Evolutionary conservation across 352 stramenopile species (phyloP).

Genomic region (Pythium apleroticum): DNA sequence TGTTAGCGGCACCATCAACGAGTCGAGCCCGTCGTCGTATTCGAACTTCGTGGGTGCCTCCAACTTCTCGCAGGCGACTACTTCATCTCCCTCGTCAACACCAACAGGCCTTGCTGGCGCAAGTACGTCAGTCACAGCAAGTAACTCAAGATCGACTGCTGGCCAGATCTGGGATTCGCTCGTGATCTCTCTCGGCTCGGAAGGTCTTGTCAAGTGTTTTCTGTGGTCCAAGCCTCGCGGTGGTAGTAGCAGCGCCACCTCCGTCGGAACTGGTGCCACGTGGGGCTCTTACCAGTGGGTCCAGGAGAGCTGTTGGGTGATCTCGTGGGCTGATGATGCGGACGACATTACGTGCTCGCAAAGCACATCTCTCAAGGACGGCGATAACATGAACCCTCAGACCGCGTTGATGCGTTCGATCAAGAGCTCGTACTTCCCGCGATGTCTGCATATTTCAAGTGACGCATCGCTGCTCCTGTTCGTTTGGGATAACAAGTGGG

Average conservation of each 20-base stretch:
- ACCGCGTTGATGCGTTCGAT: constrained; percentile 80
- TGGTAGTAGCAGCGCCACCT: constrained; percentile 20
- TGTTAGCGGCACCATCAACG: not conserved
- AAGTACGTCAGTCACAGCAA: not conserved
- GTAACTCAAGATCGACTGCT: not conserved
- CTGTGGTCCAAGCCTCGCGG: constrained; percentile 72
- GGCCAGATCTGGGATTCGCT: constrained; percentile 61
- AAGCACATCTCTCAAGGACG: constrained; percentile 74
- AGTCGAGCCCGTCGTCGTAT: not conserved
- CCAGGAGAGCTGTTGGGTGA: constrained; percentile 79
- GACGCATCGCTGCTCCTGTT: constrained; percentile 70
- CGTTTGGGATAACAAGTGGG: constrained; percentile 77
- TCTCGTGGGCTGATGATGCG: constrained; percentile 82
- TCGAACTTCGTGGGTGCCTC: constrained; percentile 22
- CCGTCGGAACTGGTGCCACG: constrained; percentile 2
- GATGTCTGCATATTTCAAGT: constrained; percentile 52
- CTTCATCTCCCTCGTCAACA: not conserved
- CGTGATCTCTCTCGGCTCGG: constrained; percentile 69
- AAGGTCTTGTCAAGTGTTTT: constrained; percentile 82
- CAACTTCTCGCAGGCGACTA: not conserved
- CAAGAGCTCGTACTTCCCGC: constrained; percentile 75
- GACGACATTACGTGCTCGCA: constrained; percentile 85
- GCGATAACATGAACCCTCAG: constrained; percentile 83
- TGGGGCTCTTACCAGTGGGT: constrained; percentile 54
- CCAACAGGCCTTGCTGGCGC: not conserved